Base-by-base conservation (phyloP, 306 rosid genomes). In the Quercus suber region DNA sequence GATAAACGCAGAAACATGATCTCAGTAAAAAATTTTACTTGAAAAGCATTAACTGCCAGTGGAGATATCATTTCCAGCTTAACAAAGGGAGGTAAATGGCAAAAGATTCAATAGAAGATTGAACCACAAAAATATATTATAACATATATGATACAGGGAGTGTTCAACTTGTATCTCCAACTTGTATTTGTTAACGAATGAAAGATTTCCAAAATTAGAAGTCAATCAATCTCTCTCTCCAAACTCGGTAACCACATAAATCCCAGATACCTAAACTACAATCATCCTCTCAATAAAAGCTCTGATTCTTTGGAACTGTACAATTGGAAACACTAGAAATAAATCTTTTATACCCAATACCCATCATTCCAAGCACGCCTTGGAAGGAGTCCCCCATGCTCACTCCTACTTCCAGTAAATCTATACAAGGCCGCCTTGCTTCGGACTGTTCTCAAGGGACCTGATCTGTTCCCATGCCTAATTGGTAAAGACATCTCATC, bases 381-480 rank as follows among this genome's bases (percentile, higher is more conserved):
- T 71, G 91, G 84, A 80, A 87, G 92, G 55, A 86, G 78, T 59
- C 89, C 89, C 27, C 84, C 90, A 27, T 91, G 99, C 76, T 92
- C 99, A 59, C 99, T 94, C 83, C 82, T 84, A 84, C 97, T 92
- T 58, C 99, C 91, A 5, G 85, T 41, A 61, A 78, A 77, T 84
- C 87, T 88, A 73, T 87, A 76, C 21, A 91, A 78, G 37, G 93
- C 79, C n/a, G 84, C 90, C 86, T 89, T 91, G 86, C 95, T 91
- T 65, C 92, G 87, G 73, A 85, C 74, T 14, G 97, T 84, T 86
- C 83, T 90, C 77, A 94, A 76, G 33, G 99, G 99, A 31, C 95
- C 97, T 55, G 99, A 94, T 69, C 99, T 84, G 84, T 91, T 91
- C 52, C 91, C 97, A 27, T 92, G 91, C 83, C 86, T 84, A 15